These are phyloP conservation scores for Aspergillus sparsus DNA, from an alignment of 495 filamentous ascomycete genomes.

Conservation along the genomic window DNA sequence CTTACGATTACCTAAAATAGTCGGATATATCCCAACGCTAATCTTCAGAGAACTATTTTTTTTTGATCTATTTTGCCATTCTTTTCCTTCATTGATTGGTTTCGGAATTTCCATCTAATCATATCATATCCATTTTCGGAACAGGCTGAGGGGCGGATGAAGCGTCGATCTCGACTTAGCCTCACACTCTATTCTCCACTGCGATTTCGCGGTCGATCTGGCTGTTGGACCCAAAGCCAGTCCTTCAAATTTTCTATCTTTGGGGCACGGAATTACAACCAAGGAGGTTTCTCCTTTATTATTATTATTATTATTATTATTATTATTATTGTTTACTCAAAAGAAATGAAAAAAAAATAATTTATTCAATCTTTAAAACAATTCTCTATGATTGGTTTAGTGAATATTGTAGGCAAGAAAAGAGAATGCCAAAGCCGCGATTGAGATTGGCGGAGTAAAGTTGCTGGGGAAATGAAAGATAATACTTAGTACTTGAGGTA, in stretches of 20 bases:
- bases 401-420: no score
- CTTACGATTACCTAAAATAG: no score
- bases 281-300: neutral
- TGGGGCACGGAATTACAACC: no score
- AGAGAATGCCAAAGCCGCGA: no score
- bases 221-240: constrained; percentile 10
- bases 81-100: neutral
- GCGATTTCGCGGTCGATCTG: constrained; percentile 24
- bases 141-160: constrained; percentile 9
- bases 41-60: no score
- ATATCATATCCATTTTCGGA: neutral
- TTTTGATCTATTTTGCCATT: no score
- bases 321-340: no score
- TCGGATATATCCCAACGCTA: no score
- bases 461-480: neutral
- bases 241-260: constrained; percentile 6
- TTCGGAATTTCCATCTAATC: constrained; percentile 6
- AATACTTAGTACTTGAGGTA: neutral
- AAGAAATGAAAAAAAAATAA: no score
- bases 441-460: neutral
- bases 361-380: no score
- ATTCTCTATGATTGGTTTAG: no score
- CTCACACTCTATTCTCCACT: constrained; percentile 24
- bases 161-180: constrained; percentile 8
- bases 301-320: neutral